Percentiles rank a stretch among this genome's conserved stretches.
Evolutionary conservation across 768 basidiomycete genomes (phyloP).

Genomic region (Cystofilobasidium capitatum): DNA sequence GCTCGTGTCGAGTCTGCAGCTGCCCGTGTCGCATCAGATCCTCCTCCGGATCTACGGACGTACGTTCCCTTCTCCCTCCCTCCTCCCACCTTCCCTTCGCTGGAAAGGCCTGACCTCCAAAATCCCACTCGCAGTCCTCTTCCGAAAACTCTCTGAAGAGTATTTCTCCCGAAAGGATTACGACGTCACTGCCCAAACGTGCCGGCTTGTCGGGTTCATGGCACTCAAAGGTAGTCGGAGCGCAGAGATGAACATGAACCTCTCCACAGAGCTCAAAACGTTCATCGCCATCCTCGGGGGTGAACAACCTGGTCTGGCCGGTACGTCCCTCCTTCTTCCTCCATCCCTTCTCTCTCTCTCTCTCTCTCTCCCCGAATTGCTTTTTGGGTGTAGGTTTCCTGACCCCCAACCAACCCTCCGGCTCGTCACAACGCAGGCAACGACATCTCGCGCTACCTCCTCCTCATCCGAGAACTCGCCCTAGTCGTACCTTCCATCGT

Average conservation of each 20-base stretch:
- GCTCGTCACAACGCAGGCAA: background rate
- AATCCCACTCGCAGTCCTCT: slow-evolving; percentile 9
- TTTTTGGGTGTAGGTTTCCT: background rate
- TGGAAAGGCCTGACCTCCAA: background rate
- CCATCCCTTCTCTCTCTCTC: background rate
- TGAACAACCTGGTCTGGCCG: slow-evolving; percentile 12
- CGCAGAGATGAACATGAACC: slow-evolving; percentile 4
- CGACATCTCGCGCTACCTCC: slow-evolving; percentile 80
- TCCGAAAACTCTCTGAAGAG: slow-evolving; percentile 23
- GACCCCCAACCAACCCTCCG: background rate
- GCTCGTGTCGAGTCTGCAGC: slow-evolving; percentile 14
- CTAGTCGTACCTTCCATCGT: slow-evolving; percentile 78
- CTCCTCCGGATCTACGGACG: slow-evolving; percentile 30
- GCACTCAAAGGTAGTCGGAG: background rate
- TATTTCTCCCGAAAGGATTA: slow-evolving; percentile 26
- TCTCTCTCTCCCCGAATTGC: background rate
- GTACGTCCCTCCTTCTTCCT: background rate
- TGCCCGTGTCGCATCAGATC: slow-evolving; percentile 14
- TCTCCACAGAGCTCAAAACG: slow-evolving; percentile 1
- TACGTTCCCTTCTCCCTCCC: slow-evolving; percentile 5
- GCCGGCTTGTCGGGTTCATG: slow-evolving; percentile 14
- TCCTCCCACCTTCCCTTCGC: background rate
- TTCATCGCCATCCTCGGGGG: slow-evolving; percentile 6
- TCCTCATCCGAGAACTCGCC: slow-evolving; percentile 88
- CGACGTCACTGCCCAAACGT: slow-evolving; percentile 24